phyloP scores from a whole-genome alignment of 306 rosid species.

The Biancaea sappan region DNA sequence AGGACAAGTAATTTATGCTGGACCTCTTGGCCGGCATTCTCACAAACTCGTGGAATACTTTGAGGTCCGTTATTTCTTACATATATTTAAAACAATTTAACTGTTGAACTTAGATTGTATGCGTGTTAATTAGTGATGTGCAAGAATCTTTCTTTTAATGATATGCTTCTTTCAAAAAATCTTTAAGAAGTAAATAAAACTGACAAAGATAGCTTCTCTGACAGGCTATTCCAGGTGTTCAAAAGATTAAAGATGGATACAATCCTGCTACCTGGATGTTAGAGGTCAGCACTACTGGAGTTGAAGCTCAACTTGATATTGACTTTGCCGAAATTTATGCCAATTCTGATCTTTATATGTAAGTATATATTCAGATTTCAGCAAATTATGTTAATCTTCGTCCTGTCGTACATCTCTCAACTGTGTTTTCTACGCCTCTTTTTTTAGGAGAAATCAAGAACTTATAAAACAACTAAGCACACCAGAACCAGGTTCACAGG shows the following conservation, averaged over 20 bases:
- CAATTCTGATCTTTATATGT: slow-evolving; percentile 61
- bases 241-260: slow-evolving; percentile 61
- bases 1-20: slow-evolving; percentile 75
- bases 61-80: slow-evolving; percentile 45
- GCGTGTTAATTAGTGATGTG: background rate
- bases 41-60: slow-evolving; percentile 75
- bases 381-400: background rate
- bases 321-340: slow-evolving; percentile 66
- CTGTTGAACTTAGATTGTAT: background rate
- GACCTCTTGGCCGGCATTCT: slow-evolving; percentile 72
- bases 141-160: background rate
- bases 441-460: slow-evolving; percentile 59
- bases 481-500: slow-evolving; percentile 55
- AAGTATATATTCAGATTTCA: slow-evolving; percentile 26
- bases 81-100: background rate
- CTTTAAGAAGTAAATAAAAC: background rate
- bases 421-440: background rate
- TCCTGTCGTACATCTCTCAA: background rate
- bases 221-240: slow-evolving; percentile 69
- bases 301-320: slow-evolving; percentile 57
- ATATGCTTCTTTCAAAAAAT: background rate
- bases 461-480: slow-evolving; percentile 56
- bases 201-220: background rate
- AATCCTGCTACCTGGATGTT: slow-evolving; percentile 97
- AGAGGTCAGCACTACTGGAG: slow-evolving; percentile 52